Base-by-base conservation (phyloP, 177 flowering plant species). In the Vitis hybrid region DNA sequence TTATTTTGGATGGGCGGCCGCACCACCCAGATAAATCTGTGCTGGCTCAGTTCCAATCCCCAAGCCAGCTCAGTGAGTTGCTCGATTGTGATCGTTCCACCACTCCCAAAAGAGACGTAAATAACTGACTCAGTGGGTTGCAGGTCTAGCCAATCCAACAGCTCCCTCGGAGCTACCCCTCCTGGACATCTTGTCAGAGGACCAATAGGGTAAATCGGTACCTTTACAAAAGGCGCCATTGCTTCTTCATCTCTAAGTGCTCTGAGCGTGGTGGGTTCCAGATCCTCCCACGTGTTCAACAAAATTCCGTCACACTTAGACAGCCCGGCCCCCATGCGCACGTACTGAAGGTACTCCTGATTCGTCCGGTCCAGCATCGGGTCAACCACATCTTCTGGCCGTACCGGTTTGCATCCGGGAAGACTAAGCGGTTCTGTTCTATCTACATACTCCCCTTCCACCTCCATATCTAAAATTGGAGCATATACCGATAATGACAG, bases 241-340 rank as follows among this genome's bases (percentile, higher is more conserved):
- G 55, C 56, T 11, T 56, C 61, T 26, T 72, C 67, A n/a, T 80
- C 80, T 16, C 65, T 50, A 3, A 85, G 65, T 2, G 86, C 81
- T 14, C 52, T 11, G 3, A 83, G 65, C 1, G 86, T 56, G 9
- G 1, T 56, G 3, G 76, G 65, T 60, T 85, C 81, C 29, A 82
- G 62, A 52, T 79, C 88, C 60, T 72, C 76, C 79, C 83, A 81
- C 10, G 83, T 75, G 65, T 82, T 85, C 56, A 76, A 16, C 62
- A 82, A 64, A 51, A 81, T 66, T 5, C 83, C 88, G 71, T 82
- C 80, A n/a, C 56, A 57, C 70, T 8, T 11, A 1, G 67, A 19
- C 2, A 61, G 18, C n/a, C 51, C 72, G 4, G 6, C 2, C 19
- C 68, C 60, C 11, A 63, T 49, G 2, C 60, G 49, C 1, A 68